phyloP scores from a whole-genome alignment of 352 stramenopile genomes.

The Phytophthora cactorum region DNA sequence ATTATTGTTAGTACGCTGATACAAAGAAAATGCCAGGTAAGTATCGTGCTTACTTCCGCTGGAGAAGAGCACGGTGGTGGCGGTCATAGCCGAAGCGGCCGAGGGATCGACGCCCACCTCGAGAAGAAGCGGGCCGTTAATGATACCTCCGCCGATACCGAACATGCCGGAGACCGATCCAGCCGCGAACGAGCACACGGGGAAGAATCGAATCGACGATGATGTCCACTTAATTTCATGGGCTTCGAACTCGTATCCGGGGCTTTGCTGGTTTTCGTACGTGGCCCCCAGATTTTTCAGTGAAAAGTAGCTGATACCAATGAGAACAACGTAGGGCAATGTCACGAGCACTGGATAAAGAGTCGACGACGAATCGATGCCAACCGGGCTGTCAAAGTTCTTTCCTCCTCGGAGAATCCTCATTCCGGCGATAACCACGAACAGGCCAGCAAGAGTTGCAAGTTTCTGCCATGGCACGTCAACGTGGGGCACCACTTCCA shows the following conservation, averaged over 20 bases:
- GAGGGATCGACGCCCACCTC: slow-evolving; percentile 90
- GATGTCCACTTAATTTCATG: slow-evolving; percentile 45
- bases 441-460: slow-evolving; percentile 82
- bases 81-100: slow-evolving; percentile 90
- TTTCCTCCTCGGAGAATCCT: slow-evolving; percentile 94
- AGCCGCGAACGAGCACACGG: slow-evolving; percentile 87
- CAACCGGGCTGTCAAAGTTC: slow-evolving; percentile 88
- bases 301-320: slow-evolving; percentile 75
- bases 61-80: slow-evolving; percentile 76
- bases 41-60: slow-evolving; percentile 54
- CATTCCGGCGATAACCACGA: slow-evolving; percentile 89
- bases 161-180: slow-evolving; percentile 95
- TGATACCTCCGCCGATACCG: slow-evolving; percentile 95
- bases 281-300: slow-evolving; percentile 52
- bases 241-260: slow-evolving; percentile 49
- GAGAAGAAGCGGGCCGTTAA: slow-evolving; percentile 95
- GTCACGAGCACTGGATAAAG: slow-evolving; percentile 76
- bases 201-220: slow-evolving; percentile 87
- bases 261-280: slow-evolving; percentile 56
- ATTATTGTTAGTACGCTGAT: not conserved
- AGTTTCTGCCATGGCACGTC: slow-evolving; percentile 82
- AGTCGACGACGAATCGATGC: slow-evolving; percentile 83
- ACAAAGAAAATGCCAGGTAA: not conserved
- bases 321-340: slow-evolving; percentile 68
- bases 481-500: slow-evolving; percentile 37